Evolutionary conservation across 345 rosid genomes (phyloP).

Genomic region (Leavenworthia alabamica): DNA sequence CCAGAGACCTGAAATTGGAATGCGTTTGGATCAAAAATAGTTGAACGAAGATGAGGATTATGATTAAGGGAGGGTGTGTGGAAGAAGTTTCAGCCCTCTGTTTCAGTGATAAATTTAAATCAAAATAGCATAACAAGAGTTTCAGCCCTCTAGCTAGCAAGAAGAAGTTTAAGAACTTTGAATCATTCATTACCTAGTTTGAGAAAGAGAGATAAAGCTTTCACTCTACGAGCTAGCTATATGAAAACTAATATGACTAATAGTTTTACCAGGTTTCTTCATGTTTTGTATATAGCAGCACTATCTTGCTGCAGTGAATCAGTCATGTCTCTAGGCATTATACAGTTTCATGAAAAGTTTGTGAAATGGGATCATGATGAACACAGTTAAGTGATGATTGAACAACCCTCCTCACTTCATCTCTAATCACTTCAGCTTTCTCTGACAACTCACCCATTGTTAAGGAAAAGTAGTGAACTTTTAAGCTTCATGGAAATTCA

Average conservation of each 20-base stretch:
- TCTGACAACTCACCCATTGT: neutral
- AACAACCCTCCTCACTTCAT: neutral
- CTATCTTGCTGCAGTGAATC: neutral
- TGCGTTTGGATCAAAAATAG: neutral
- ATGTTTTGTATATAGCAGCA: no score
- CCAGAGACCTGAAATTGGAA: conserved; percentile 14
- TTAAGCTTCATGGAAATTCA: conserved; percentile 42
- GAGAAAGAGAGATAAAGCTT: no score
- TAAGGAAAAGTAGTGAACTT: neutral
- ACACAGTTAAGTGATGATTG: neutral
- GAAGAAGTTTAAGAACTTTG: no score
- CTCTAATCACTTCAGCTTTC: neutral
- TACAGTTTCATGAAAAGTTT: neutral
- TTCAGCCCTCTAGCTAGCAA: no score
- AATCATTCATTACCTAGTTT: no score
- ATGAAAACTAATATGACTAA: no score
- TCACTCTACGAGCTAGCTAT: no score
- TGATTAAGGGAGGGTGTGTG: conserved; percentile 99
- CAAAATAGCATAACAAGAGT: no score
- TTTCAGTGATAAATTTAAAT: no score
- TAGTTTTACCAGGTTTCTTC: no score
- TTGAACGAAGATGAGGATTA: conserved; percentile 88
- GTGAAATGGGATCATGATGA: neutral
- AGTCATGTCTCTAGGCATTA: neutral
- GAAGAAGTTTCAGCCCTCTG: no score